Conservation (phyloP, 805 yeast species). For the Blastobotrys robertii region DNA sequence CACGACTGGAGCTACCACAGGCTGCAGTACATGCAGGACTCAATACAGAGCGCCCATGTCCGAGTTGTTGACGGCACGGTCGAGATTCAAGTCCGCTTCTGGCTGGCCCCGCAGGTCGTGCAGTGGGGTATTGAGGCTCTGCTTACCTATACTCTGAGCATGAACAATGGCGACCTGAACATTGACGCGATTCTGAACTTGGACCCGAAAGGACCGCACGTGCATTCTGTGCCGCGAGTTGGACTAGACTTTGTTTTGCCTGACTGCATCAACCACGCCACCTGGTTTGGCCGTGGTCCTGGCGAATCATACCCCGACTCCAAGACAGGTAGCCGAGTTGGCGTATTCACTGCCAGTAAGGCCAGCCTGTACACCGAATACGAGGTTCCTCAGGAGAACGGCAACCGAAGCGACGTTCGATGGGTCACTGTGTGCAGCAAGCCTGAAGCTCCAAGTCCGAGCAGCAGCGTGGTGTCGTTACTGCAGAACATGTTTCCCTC, state of each 20-base stretch:
- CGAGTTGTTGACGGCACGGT: not conserved
- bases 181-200: conserved; percentile 1
- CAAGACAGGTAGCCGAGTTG: conserved; percentile 22
- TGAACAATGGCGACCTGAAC: conserved; percentile 3
- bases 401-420: conserved; percentile 27
- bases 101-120: conserved; percentile 20
- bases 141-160: conserved; percentile 10
- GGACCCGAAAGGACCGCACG: conserved; percentile 14
- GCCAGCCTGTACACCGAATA: conserved; percentile 20
- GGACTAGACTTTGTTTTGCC: conserved; percentile 27
- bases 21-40: conserved; percentile 17
- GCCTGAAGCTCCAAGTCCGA: not conserved
- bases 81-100: conserved; percentile 1
- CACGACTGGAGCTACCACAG: conserved; percentile 25
- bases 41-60: conserved; percentile 6
- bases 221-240: conserved; percentile 27
- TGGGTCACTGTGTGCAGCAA: conserved; percentile 18
- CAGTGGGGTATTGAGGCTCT: conserved; percentile 22
- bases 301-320: conserved; percentile 30
- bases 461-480: not conserved
- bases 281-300: conserved; percentile 31
- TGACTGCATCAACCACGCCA: conserved; percentile 14
- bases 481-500: not conserved
- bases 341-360: conserved; percentile 15
- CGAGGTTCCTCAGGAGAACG: conserved; percentile 32